Conservation (phyloP, 495 filamentous ascomycete species). For the Tuber melanosporum region DNA sequence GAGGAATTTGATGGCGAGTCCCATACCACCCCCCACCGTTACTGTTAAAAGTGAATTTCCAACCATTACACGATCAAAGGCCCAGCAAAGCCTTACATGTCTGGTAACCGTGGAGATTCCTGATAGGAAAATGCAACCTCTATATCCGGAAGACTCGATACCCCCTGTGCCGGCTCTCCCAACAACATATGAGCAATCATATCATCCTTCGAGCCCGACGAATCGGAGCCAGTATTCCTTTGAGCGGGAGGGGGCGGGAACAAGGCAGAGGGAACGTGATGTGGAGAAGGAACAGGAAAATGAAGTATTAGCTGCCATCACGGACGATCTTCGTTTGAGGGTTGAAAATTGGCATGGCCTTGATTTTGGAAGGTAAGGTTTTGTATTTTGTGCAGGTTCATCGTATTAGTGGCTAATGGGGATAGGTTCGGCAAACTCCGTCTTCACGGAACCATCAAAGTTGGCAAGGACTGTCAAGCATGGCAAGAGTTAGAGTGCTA, state of each 20-base stretch:
- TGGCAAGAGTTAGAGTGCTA: conserved; percentile 99
- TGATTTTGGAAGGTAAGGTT: conserved; percentile 74
- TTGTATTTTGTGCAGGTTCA: conserved; percentile 8
- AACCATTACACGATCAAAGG: conserved; percentile 81
- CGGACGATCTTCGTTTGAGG: conserved; percentile 72
- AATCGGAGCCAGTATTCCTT: conserved; percentile 40
- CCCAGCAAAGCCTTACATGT: conserved; percentile 92
- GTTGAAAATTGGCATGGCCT: conserved; percentile 99
- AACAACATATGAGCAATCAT: conserved; percentile 37
- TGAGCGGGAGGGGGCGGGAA: conserved; percentile 45
- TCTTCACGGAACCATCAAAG: conserved; percentile 81
- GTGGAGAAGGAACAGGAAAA: conserved; percentile 32
- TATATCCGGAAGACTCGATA: conserved; percentile 70
- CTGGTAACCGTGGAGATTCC: conserved; percentile 91
- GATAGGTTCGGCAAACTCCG: conserved; percentile 85
- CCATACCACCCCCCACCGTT: conserved; percentile 83
- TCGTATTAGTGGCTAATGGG: conserved; percentile 14
- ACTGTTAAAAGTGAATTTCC: conserved; percentile 95
- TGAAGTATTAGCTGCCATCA: conserved; percentile 74
- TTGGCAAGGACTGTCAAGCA: conserved; percentile 92
- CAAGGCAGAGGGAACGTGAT: conserved; percentile 37
- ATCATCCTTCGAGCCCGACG: conserved; percentile 37
- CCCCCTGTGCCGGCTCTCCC: conserved; percentile 55
- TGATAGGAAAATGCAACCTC: conserved; percentile 76
- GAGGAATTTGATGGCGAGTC: conserved; percentile 63